Evolutionary conservation across 352 stramenopile species (phyloP), one percentile per base, ranked within the genome.

Genomic region (Globisporangium apiculatum): DNA sequence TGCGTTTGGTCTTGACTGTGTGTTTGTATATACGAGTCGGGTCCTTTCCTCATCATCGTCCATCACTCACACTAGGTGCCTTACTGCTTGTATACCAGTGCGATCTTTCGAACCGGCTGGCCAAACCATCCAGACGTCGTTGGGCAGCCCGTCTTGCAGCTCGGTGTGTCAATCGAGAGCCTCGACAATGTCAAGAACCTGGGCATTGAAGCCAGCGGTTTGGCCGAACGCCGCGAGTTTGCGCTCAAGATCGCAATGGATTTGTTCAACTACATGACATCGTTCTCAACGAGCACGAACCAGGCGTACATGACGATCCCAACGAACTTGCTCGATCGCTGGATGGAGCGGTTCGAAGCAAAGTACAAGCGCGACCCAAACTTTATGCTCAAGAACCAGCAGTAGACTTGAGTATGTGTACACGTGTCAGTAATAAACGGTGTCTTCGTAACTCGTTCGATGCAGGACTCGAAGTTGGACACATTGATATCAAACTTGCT

Each of bases 211-310:
- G 73, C 69, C 51, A 83, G 76, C 38, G 79, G 79, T 15, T 52
- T 83, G 36, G 71, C 73, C 45, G 76, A 88, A 60, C 77, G 85
- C 63, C 87, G 88, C 55, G 70, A 80, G 40, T 92, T 97, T 46
- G 90, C 88, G 18, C 85, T 94, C 61, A 97, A 97, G 67, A 97
- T 97, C 68, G 90, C 88, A 5, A 71, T 89, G 61, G 88, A 97
- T 66, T 66, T 97, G 66, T 97, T 95, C 71, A 94, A 94, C 64
- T 97, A 89, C 67, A 92, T 97, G 76, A 84, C 77, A 64, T 94
- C 79, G 55, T 97, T 97, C 71, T 87, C 79, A 2, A 86, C 67
- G 41, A 84, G 72, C 64, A 86, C 79, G 57, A 77, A 64, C 53
- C 79, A 80, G 36, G 76, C 75, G 35, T 85, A 85, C 63, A 95